phyloP scores from a whole-genome alignment of 2,329 filamentous ascomycete species.

The Alternaria angustiovoidea region DNA sequence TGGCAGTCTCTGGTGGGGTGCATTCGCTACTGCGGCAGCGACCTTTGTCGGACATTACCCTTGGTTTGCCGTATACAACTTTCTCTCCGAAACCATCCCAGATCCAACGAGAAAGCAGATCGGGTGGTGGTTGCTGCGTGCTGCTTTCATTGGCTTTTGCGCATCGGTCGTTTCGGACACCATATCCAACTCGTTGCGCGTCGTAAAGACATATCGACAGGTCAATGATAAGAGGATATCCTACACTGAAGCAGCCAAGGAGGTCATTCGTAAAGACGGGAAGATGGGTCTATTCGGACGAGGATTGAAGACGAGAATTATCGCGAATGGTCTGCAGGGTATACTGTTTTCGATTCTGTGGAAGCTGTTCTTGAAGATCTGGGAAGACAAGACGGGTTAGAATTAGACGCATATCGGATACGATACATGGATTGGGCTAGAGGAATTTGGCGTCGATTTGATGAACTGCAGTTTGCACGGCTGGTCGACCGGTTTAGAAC shows the following conservation, averaged over 20 bases:
- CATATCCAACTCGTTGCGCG: slow-evolving; percentile 39
- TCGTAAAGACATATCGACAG: slow-evolving; percentile 43
- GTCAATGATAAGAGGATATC: slow-evolving; percentile 40
- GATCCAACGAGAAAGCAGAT: slow-evolving; percentile 34
- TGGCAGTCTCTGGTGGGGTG: slow-evolving; percentile 42
- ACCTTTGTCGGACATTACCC: slow-evolving; percentile 44
- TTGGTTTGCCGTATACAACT: slow-evolving; percentile 42
- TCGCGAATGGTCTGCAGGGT: slow-evolving; percentile 43
- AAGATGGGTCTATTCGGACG: slow-evolving; percentile 35
- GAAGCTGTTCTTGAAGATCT: slow-evolving; percentile 41
- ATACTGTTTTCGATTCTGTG: slow-evolving; percentile 43
- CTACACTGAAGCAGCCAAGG: slow-evolving; percentile 36
- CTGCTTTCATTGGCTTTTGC: slow-evolving; percentile 42
- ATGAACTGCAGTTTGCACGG: background rate
- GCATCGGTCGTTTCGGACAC: slow-evolving; percentile 40
- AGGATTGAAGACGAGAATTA: slow-evolving; percentile 39
- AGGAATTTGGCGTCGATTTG: background rate
- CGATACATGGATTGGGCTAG: background rate
- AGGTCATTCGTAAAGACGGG: slow-evolving; percentile 37
- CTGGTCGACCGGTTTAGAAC: background rate
- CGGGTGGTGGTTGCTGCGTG: slow-evolving; percentile 35
- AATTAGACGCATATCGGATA: background rate
- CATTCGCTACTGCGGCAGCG: slow-evolving; percentile 41
- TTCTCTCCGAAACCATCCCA: slow-evolving; percentile 32
- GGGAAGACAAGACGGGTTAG: slow-evolving; percentile 27